Evolutionary conservation across 73 alveolate genomes (phyloP).

Genomic region (Tetrahymena thermophila): DNA sequence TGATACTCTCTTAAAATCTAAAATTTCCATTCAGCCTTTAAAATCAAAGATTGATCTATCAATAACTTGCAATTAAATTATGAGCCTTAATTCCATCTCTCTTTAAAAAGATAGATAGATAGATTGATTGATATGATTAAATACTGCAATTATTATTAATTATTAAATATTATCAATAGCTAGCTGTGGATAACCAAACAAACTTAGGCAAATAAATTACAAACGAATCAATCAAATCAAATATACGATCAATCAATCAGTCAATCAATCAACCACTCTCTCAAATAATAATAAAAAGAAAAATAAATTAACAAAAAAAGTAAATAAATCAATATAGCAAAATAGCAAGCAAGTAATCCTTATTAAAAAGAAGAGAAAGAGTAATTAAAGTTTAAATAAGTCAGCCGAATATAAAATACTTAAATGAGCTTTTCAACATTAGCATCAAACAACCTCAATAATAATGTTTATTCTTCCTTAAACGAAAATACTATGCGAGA

Average conservation of each 20-base stretch:
- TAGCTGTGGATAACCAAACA: not conserved
- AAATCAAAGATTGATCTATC: not conserved
- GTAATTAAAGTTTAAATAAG: not conserved
- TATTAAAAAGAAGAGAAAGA: not conserved
- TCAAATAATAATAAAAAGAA: not conserved
- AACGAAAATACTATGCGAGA: not conserved
- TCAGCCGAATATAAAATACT: not conserved
- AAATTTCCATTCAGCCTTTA: not conserved
- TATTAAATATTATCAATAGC: not conserved
- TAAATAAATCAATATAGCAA: not conserved
- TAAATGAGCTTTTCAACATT: not conserved
- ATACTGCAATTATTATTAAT: not conserved
- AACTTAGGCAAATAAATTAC: not conserved
- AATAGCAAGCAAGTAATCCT: not conserved
- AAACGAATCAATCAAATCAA: not conserved
- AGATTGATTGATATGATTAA: not conserved
- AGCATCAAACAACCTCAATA: not conserved
- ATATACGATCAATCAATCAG: not conserved
- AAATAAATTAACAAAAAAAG: not conserved
- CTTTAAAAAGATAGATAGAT: not conserved
- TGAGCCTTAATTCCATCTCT: not conserved
- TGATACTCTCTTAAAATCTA: not conserved
- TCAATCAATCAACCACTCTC: not conserved
- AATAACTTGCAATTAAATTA: not conserved
- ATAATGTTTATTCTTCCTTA: not conserved